phyloP scores from a whole-genome alignment of 805 yeast genomes.

The Candida xiaguanensis region DNA sequence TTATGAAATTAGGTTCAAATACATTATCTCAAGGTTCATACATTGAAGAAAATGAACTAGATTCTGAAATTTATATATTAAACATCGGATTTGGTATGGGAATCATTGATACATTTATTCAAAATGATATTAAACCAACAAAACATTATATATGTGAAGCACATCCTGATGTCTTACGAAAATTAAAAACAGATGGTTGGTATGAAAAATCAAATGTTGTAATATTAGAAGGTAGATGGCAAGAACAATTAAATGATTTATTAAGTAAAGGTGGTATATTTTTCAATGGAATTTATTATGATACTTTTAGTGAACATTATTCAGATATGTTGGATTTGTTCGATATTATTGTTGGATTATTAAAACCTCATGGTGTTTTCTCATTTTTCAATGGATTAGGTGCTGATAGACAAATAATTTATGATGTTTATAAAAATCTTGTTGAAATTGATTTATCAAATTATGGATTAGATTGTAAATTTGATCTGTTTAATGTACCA shows the following conservation, averaged over 20 bases:
- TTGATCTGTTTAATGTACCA: slow-evolving; percentile 48
- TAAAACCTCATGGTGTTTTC: slow-evolving; percentile 79
- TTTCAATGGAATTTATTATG: slow-evolving; percentile 90
- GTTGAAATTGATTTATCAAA: slow-evolving; percentile 76
- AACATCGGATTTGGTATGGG: slow-evolving; percentile 98
- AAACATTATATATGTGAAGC: slow-evolving; percentile 91
- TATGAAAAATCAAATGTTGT: slow-evolving; percentile 67
- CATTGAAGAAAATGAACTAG: slow-evolving; percentile 21
- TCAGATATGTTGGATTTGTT: slow-evolving; percentile 82
- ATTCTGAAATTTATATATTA: slow-evolving; percentile 48
- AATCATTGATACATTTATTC: slow-evolving; percentile 79
- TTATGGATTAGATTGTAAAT: slow-evolving; percentile 72
- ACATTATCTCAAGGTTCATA: slow-evolving; percentile 52
- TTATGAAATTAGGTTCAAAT: slow-evolving; percentile 80
- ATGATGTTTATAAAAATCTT: slow-evolving; percentile 75
- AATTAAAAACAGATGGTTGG: slow-evolving; percentile 79
- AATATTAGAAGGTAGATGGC: slow-evolving; percentile 89
- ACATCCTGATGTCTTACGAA: slow-evolving; percentile 81
- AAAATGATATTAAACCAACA: slow-evolving; percentile 46
- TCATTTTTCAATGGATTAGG: slow-evolving; percentile 85
- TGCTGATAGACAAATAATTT: slow-evolving; percentile 40
- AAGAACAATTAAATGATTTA: slow-evolving; percentile 67
- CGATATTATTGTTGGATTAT: slow-evolving; percentile 75
- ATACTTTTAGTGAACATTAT: slow-evolving; percentile 91
- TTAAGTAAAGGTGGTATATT: slow-evolving; percentile 60